These are phyloP conservation scores for Picea sitchensis DNA, from an alignment of 75 land plant genomes.

Conservation along the genomic window DNA sequence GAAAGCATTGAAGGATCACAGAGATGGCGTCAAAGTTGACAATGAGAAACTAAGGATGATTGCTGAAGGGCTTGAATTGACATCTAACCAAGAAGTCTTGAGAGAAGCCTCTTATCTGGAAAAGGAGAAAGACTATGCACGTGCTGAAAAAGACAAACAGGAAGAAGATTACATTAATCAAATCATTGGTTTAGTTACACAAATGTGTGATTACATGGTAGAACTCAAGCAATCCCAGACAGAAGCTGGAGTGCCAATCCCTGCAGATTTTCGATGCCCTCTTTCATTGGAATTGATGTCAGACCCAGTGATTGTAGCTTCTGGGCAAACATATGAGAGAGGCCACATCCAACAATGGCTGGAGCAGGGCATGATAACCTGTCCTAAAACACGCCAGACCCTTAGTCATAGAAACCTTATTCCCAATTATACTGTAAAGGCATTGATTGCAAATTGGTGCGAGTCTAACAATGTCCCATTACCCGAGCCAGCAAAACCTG, in stretches of 20 bases:
- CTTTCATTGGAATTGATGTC: slow-evolving; percentile 49
- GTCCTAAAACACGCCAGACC: slow-evolving; percentile 45
- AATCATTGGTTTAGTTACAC: slow-evolving; percentile 21
- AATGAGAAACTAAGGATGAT: slow-evolving; percentile 21
- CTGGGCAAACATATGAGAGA: slow-evolving; percentile 57
- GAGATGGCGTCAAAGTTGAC: slow-evolving; percentile 20
- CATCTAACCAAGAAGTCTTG: slow-evolving; percentile 23
- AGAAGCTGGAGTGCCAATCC: slow-evolving; percentile 34
- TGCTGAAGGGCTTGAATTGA: slow-evolving; percentile 29
- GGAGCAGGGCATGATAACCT: slow-evolving; percentile 45
- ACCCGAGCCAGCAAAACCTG: slow-evolving; percentile 36
- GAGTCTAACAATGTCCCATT: slow-evolving; percentile 39
- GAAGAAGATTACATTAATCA: slow-evolving; percentile 36
- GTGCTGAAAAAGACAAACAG: slow-evolving; percentile 17
- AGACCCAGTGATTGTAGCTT: slow-evolving; percentile 59
- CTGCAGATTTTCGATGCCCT: slow-evolving; percentile 50
- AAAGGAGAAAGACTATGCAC: slow-evolving; percentile 30
- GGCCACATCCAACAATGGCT: slow-evolving; percentile 51
- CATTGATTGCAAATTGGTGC: slow-evolving; percentile 54
- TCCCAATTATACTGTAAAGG: slow-evolving; percentile 58
- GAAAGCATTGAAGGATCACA: slow-evolving; percentile 19
- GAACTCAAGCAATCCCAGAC: slow-evolving; percentile 18
- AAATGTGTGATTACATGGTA: slow-evolving; percentile 23
- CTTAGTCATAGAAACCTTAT: slow-evolving; percentile 43
- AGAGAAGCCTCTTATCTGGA: slow-evolving; percentile 23